Evolutionary conservation across 164 flowering plant genomes (phyloP).

Genomic region (Vitis vinifera): DNA sequence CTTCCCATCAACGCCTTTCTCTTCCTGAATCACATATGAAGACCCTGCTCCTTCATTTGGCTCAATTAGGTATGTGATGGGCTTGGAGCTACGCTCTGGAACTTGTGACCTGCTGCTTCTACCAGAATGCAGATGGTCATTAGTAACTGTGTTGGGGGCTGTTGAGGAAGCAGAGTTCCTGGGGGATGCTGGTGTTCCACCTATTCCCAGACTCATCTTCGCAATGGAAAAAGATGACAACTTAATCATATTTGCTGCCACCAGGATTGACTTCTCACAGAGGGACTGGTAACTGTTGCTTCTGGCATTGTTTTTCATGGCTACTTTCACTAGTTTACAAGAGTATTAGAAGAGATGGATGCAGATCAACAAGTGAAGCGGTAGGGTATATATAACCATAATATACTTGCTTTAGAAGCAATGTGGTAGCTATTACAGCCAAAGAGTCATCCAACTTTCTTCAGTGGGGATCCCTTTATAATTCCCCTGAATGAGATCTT

Average conservation of each 20-base stretch:
- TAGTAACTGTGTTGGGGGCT: not conserved
- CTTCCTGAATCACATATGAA: conserved; percentile 14
- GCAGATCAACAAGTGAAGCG: too few relatives aligned
- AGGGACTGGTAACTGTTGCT: not conserved
- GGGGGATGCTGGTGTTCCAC: not conserved
- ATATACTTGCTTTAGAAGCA: too few relatives aligned
- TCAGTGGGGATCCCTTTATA: not conserved
- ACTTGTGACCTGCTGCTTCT: conserved; percentile 20
- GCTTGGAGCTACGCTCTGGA: conserved; percentile 16
- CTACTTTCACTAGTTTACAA: too few relatives aligned
- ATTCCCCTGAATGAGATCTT: not conserved
- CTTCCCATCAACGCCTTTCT: conserved; percentile 22
- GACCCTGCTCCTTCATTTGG: conserved; percentile 21
- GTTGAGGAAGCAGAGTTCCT: not conserved
- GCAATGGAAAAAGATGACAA: conserved; percentile 5
- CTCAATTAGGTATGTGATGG: conserved; percentile 17
- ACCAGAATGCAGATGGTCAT: not conserved
- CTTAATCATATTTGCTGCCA: conserved; percentile 6
- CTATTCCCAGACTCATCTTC: conserved; percentile 2
- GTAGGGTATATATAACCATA: too few relatives aligned
- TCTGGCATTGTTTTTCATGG: too few relatives aligned
- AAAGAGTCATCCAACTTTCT: not conserved
- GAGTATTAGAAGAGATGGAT: too few relatives aligned
- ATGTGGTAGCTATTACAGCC: not conserved
- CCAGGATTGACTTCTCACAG: conserved; percentile 9